Base-by-base conservation (phyloP, 2,329 filamentous ascomycete genomes). In the Colletotrichum scovillei region DNA sequence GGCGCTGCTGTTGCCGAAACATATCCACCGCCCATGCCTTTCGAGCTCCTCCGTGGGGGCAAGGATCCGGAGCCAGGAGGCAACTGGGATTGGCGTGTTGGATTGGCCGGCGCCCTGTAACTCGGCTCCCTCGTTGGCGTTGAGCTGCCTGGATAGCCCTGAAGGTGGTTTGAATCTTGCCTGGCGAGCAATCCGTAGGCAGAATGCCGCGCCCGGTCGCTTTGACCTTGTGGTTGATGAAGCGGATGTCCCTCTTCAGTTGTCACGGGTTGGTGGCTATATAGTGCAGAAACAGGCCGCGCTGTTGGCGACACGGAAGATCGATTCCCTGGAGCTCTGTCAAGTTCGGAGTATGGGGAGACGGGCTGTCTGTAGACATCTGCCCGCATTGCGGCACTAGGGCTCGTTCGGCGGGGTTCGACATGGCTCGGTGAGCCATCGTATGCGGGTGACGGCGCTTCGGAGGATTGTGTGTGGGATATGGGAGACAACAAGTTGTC, bases 11-110 rank as follows among this genome's bases (percentile, higher is more conserved):
- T 79, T 46, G 85, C 82, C 2, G 86, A 80, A 56, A 81, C 81
- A 76, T 89, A 89, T 30, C 88, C 88, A 75, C 90, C 88, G 52
- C 88, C 89, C 82, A 93, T 89, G 57, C 93, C 91, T 80, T 92
- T 91, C 12, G 95, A 98, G 78, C 92, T 93, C 80, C 93, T 90
- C 77, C 95, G 90, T 55, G 93, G 93, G 57, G 95, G 94, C 72
- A 93, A 82, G 16, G 92, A 90, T 5, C 89, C 90, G 79, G 89
- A 91, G 16, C 86, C 88, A 35, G 84, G 81, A 49, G 88, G 79
- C 53, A 84, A 53, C 4, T 82, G 85, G 62, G 89, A 86, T 76
- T 90, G 91, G 64, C 87, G 87, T 72, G 87, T 86, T 74, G 90
- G 87, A 67, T 90, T 89, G 80, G 95, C 95, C 35, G 90, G 88